Base-by-base conservation (phyloP, 371 early-diverging fungal species). In the Mucor velutinosus region DNA sequence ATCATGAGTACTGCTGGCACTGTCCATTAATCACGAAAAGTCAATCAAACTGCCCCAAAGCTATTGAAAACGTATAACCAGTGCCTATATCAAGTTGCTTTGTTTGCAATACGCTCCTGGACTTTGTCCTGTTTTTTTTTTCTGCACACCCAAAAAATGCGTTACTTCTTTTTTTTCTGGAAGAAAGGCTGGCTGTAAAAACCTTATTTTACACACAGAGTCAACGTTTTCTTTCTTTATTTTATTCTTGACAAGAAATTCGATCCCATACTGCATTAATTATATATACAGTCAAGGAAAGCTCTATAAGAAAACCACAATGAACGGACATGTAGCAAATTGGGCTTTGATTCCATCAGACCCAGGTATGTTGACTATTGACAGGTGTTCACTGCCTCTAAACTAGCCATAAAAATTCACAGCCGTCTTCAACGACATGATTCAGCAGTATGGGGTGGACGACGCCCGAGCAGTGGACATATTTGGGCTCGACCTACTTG, bases 291-390 rank as follows among this genome's bases (percentile, higher is more conserved):
- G 3, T 41, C 17, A 5, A 41, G 17, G n/a, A 1, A 41, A 41
- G 17, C 37, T 17, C 41, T 17, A 41, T 5, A 17, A 27, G 14
- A 25, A n/a, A 25, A 53, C 15, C 27, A 53, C 7, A 25, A 53
- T 53, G 53, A 53, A 14, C 53, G 14, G 11, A 0, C 2, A 53
- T 27, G 4, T 12, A 53, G 51, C 62, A 32, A 49, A 58, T 1
- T 72, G 72, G 72, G 58, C 61, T 21, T 61, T 72, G 19, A 60
- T 72, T 14, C 57, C 68, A 21, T 72, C 72, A n/a, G 72, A 72
- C 41, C 72, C 69, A 39, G 72, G 69, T 72, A 58, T 19, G 19
- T 25, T 14, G 4, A 32, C 25, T 43, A 19, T 5, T 33, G 15
- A 11, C 35, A 19, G 11, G 6, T 8, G 23, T 2, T 17, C 11